phyloP scores from a whole-genome alignment of 768 basidiomycete genomes.

The Gloeostereum incarnatum region DNA sequence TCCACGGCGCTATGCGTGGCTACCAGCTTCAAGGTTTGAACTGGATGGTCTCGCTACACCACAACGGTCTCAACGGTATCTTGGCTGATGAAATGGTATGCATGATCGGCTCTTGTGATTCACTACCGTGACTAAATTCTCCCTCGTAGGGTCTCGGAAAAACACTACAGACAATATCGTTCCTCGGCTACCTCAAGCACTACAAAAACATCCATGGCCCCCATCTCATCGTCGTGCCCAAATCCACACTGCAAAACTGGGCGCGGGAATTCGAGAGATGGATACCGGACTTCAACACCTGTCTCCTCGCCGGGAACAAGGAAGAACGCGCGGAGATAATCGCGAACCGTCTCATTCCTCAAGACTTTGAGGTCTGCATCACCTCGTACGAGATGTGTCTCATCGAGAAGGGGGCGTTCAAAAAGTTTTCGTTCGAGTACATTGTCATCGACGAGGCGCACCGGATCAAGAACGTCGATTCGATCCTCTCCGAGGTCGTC shows the following conservation, averaged over 20 bases:
- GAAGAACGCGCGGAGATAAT: constrained; percentile 86
- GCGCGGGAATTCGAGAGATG: constrained; percentile 84
- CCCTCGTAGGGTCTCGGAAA: constrained; percentile 81
- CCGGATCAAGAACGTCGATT: constrained; percentile 98
- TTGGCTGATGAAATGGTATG: constrained; percentile 92
- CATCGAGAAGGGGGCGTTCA: constrained; percentile 86
- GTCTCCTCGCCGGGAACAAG: constrained; percentile 77
- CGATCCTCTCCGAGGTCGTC: constrained; percentile 90
- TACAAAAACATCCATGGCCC: constrained; percentile 69
- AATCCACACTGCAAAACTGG: constrained; percentile 98
- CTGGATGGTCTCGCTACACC: constrained; percentile 95
- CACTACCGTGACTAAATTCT: neutral
- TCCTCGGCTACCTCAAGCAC: constrained; percentile 91
- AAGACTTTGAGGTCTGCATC: constrained; percentile 90
- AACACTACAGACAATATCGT: constrained; percentile 96
- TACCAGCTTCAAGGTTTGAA: constrained; percentile 96
- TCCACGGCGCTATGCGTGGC: constrained; percentile 82
- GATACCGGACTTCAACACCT: constrained; percentile 81
- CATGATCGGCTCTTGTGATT: neutral
- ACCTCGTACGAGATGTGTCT: constrained; percentile 97
- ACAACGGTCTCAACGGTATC: constrained; percentile 95
- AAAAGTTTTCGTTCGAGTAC: constrained; percentile 96
- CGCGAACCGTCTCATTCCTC: constrained; percentile 65
- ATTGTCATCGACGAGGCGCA: constrained; percentile 99
- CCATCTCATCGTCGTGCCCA: constrained; percentile 96